These are phyloP conservation scores for Pichia terricola DNA, from an alignment of 1,139 yeast species.

Conservation along the genomic window DNA sequence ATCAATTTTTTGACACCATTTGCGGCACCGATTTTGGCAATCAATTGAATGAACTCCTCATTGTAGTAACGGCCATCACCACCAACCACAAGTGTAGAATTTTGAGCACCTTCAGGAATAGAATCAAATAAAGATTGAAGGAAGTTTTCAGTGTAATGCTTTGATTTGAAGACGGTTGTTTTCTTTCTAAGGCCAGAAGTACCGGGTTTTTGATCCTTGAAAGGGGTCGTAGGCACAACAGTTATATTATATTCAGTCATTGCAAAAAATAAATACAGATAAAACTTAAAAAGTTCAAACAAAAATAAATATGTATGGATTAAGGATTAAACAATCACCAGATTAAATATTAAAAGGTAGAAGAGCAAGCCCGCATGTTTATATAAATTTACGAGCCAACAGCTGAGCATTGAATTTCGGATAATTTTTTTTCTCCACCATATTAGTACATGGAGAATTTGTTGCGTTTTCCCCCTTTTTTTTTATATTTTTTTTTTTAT, in stretches of 20 bases:
- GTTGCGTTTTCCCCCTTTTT: no score
- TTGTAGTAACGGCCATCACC: slow-evolving; percentile 97
- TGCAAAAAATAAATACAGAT: no score
- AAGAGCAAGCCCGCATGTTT: no score
- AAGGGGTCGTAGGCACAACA: slow-evolving; percentile 55
- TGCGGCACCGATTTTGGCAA: slow-evolving; percentile 78
- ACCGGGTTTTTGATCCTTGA: slow-evolving; percentile 91
- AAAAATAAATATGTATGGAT: no score
- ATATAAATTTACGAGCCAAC: no score
- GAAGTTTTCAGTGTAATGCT: slow-evolving; percentile 86
- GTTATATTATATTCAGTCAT: slow-evolving; percentile 12
- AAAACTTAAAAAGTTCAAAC: no score
- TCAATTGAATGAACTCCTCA: slow-evolving; percentile 69
- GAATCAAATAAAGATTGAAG: slow-evolving; percentile 78
- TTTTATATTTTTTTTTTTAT: no score
- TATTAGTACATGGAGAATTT: no score
- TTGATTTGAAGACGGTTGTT: slow-evolving; percentile 73
- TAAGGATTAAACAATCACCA: no score
- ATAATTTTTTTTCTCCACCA: no score
- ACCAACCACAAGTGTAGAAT: slow-evolving; percentile 78
- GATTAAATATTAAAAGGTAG: no score
- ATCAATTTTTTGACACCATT: slow-evolving; percentile 82
- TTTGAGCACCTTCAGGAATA: slow-evolving; percentile 80
- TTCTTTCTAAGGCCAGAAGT: slow-evolving; percentile 94
- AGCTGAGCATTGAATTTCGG: no score